Base-by-base conservation (phyloP, 2,329 filamentous ascomycete species). In the Sphaerostilbella broomeana region DNA sequence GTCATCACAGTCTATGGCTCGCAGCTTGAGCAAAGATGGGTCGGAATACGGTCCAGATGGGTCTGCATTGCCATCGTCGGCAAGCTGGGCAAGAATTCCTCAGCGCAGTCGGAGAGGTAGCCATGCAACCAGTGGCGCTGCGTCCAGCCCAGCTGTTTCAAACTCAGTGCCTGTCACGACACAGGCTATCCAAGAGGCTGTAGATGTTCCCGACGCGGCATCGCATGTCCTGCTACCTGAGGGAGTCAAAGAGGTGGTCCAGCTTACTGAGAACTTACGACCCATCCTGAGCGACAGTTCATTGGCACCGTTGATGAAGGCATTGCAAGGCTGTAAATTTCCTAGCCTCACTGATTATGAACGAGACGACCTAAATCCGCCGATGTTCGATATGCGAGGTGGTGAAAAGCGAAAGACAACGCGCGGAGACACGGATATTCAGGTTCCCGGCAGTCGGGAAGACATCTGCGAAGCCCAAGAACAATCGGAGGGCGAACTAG, bases 11-110 rank as follows among this genome's bases (percentile, higher is more conserved):
- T 64, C 74, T n/a, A 88, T 92, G 82, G 73, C 72, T 21, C 75
- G 85, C 26, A 81, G 86, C 45, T 70, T 75, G n/a, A 89, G 84
- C 61, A 88, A 85, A 56, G 86, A 94, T 44, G 81, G 76, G 8
- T 79, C 82, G 1, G 77, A 82, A 40, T 75, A 70, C 52, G 79
- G 75, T n/a, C 75, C 72, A 15, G 90, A 95, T 54, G 81, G 82
- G 3, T 88, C 92, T 26, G 92, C 88, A n/a, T 69, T 98, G 28
- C 94, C 92, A 3, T 87, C 89, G 2, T 88, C 89, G 4, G 92
- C 90, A 4, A 95, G 83, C 56, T 98, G 92, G 92, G 92, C 90
- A 67, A 69, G 79, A 57, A 76, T 81, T 55, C 69, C 80, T 41
- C 77, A 69, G 61, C 73, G 72, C 43, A 86, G 76, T 62, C 79